Conservation (phyloP, 257 asterid genomes). For the Petrea volubilis region DNA sequence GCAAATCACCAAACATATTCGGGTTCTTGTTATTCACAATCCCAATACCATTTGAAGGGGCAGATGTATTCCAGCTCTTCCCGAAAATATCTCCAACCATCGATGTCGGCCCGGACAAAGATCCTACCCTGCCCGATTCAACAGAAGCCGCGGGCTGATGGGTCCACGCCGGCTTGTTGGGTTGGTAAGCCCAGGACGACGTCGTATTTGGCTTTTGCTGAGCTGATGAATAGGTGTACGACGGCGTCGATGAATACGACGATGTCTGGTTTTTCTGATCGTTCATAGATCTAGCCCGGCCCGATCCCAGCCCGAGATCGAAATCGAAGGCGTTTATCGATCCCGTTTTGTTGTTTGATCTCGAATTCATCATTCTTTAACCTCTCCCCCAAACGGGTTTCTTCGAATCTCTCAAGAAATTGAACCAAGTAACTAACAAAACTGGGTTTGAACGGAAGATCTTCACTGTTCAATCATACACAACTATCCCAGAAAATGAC, state of each 20-base stretch:
- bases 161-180: conserved; percentile 70
- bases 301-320: conserved; percentile 76
- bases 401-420: background rate
- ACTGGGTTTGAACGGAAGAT: background rate
- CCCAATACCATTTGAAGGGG: conserved; percentile 44
- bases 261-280: conserved; percentile 59
- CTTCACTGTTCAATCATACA: too few relatives aligned
- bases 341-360: conserved; percentile 57
- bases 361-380: conserved; percentile 72
- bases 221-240: conserved; percentile 40
- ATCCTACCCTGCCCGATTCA: conserved; percentile 42
- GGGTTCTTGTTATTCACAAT: conserved; percentile 72
- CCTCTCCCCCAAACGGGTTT: too few relatives aligned
- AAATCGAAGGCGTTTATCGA: conserved; percentile 68
- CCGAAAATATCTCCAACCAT: conserved; percentile 96
- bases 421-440: background rate
- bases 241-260: conserved; percentile 38
- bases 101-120: conserved; percentile 63
- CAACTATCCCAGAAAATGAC: too few relatives aligned
- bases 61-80: conserved; percentile 77
- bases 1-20: conserved; percentile 85
- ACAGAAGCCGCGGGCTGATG: conserved; percentile 68
- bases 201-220: conserved; percentile 48
- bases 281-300: conserved; percentile 56
- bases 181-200: conserved; percentile 52